These are phyloP conservation scores for Cenchrus purpureus DNA, from an alignment of 176 grass and related monocot species.

Conservation along the genomic window DNA sequence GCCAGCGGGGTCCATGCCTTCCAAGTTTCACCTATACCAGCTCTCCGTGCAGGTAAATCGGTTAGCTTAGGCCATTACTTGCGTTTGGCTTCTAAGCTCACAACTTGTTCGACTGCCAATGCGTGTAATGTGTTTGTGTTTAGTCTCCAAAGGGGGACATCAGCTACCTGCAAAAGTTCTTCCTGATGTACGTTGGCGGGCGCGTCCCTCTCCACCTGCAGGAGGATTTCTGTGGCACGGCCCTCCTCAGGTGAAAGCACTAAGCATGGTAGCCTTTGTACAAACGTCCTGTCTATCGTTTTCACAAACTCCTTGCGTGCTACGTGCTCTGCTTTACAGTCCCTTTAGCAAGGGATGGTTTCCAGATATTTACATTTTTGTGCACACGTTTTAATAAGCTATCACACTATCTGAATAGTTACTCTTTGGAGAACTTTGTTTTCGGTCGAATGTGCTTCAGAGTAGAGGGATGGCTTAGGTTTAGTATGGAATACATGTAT, in stretches of 20 bases:
- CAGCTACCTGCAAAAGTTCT: constrained; percentile 90
- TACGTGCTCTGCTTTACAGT: neutral
- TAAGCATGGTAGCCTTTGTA: constrained; percentile 24
- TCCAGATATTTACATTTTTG: neutral
- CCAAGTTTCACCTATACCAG: constrained; percentile 92
- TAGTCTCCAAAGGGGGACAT: constrained; percentile 93
- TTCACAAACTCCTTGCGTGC: neutral
- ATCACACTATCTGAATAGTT: neutral
- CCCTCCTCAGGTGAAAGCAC: constrained; percentile 75
- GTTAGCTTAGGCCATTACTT: neutral
- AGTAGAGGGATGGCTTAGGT: constrained; percentile 7
- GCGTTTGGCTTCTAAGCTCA: neutral
- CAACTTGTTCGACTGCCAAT: constrained; percentile 30
- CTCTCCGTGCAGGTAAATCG: constrained; percentile 75
- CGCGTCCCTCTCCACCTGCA: constrained; percentile 76
- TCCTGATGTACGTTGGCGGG: constrained; percentile 83
- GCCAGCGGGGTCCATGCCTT: constrained; percentile 39
- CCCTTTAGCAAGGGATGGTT: neutral
- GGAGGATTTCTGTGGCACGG: constrained; percentile 95
- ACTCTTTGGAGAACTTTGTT: neutral
- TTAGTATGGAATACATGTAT: neutral
- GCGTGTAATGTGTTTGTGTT: neutral
- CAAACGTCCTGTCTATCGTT: neutral
- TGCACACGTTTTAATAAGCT: neutral
- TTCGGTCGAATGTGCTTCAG: neutral